phyloP scores from a whole-genome alignment of 805 yeast genomes.

The Citeromyces matritensis region DNA sequence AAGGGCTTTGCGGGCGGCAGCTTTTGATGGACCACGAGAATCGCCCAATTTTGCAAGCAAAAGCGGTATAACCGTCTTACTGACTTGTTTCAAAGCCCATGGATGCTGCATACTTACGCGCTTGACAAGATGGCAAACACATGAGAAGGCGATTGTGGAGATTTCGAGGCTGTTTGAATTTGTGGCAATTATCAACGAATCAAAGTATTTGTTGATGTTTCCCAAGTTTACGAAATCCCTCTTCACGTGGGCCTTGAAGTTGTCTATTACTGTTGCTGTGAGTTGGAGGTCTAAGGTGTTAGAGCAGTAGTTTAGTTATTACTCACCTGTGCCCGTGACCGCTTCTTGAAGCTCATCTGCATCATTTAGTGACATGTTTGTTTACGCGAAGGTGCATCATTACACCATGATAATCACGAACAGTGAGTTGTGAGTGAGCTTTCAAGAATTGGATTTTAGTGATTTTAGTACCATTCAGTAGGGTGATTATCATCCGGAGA shows the following conservation, averaged over 20 bases:
- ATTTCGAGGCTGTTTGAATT: slow-evolving; percentile 22
- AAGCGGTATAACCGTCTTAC: slow-evolving; percentile 32
- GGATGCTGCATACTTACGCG: slow-evolving; percentile 44
- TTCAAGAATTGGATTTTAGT: too few species aligned
- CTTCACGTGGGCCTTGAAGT: slow-evolving; percentile 38
- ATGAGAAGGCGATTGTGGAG: slow-evolving; percentile 26
- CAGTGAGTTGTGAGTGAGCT: too few species aligned
- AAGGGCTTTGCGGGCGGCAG: slow-evolving; percentile 33
- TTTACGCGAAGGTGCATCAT: too few species aligned
- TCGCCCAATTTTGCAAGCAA: slow-evolving; percentile 31
- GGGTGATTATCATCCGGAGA: too few species aligned
- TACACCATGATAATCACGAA: too few species aligned
- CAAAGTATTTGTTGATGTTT: slow-evolving; percentile 33
- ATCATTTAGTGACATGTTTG: slow-evolving; percentile 1
- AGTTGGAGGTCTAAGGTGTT: neutral
- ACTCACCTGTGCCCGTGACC: slow-evolving; percentile 8
- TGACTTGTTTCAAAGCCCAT: slow-evolving; percentile 21
- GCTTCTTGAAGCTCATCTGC: slow-evolving; percentile 12
- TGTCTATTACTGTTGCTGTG: slow-evolving; percentile 6
- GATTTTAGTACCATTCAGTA: too few species aligned
- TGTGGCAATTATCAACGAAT: slow-evolving; percentile 28
- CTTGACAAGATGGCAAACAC: slow-evolving; percentile 39
- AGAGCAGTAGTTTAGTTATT: slow-evolving; percentile 2
- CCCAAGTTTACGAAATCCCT: slow-evolving; percentile 34
- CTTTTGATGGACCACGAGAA: slow-evolving; percentile 16